Evolutionary conservation across 768 basidiomycete genomes (phyloP).

Genomic region (Lactarius deliciosus): DNA sequence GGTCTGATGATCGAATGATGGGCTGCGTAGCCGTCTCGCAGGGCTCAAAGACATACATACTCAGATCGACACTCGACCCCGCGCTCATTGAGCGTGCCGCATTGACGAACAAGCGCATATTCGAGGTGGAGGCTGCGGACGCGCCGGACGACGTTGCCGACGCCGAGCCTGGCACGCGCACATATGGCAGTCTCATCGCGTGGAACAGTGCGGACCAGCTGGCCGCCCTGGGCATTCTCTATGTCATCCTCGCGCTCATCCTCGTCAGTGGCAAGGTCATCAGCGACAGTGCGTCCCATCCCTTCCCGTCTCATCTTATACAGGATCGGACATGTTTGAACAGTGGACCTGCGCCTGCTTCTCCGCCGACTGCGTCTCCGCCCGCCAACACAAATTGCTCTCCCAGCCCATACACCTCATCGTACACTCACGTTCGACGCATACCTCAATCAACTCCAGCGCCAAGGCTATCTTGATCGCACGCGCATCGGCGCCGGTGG

Average conservation of each 20-base stretch:
- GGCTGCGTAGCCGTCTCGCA: slow-evolving; percentile 46
- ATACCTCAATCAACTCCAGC: slow-evolving; percentile 61
- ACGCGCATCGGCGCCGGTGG: slow-evolving; percentile 49
- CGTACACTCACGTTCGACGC: slow-evolving; percentile 57
- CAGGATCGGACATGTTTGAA: neutral
- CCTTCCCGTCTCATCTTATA: neutral
- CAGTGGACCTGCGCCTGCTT: slow-evolving; percentile 71
- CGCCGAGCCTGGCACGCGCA: slow-evolving; percentile 44
- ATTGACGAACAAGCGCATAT: slow-evolving; percentile 44
- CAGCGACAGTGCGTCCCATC: slow-evolving; percentile 59
- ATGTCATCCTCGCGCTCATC: slow-evolving; percentile 79
- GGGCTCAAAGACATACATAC: slow-evolving; percentile 78
- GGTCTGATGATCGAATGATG: neutral
- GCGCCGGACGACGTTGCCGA: slow-evolving; percentile 54
- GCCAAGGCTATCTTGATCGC: slow-evolving; percentile 80
- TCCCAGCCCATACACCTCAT: slow-evolving; percentile 51
- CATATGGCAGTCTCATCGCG: slow-evolving; percentile 68
- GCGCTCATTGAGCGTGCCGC: slow-evolving; percentile 62
- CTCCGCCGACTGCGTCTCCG: slow-evolving; percentile 70
- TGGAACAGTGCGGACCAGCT: slow-evolving; percentile 72
- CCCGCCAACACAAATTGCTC: slow-evolving; percentile 47
- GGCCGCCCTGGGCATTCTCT: slow-evolving; percentile 68
- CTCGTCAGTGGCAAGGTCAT: slow-evolving; percentile 77
- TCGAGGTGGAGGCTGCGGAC: slow-evolving; percentile 48
- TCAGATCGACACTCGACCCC: slow-evolving; percentile 71